These are phyloP conservation scores for Trapa bicornis DNA, from an alignment of 345 rosid species.

Conservation along the genomic window DNA sequence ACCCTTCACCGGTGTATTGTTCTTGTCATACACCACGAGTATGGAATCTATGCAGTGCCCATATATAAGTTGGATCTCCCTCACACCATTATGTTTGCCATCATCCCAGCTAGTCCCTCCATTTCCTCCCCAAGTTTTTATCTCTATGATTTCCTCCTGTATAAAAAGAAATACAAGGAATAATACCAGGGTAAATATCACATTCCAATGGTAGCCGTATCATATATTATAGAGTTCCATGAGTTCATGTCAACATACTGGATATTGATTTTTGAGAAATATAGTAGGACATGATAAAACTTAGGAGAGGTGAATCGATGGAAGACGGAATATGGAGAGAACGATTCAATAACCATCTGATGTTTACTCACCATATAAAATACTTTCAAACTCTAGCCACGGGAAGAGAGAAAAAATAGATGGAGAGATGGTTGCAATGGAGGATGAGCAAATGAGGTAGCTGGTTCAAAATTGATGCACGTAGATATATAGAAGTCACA, in stretches of 20 bases:
- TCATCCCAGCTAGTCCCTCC: conserved; percentile 72
- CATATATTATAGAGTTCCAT: too few relatives aligned
- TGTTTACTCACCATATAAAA: conserved; percentile 5
- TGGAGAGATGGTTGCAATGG: not conserved
- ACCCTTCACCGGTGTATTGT: conserved; percentile 35
- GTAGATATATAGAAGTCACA: conserved; percentile 5
- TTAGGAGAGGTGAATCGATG: not conserved
- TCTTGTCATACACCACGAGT: conserved; percentile 42
- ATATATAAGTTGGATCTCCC: conserved; percentile 44
- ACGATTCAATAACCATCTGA: not conserved
- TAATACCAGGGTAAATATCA: too few relatives aligned
- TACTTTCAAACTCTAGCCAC: not conserved
- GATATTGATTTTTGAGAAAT: not conserved
- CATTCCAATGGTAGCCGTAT: not conserved
- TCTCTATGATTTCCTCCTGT: conserved; percentile 25
- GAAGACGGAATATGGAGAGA: not conserved
- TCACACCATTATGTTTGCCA: conserved; percentile 49
- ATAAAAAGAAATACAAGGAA: not conserved
- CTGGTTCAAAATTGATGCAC: not conserved
- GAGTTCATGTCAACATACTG: not conserved
- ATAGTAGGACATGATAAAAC: not conserved
- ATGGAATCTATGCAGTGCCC: conserved; percentile 68
- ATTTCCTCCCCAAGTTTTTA: conserved; percentile 81
- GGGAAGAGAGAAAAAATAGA: not conserved
- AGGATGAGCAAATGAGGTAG: not conserved